Evolutionary conservation across 306 rosid genomes (phyloP).

Genomic region (Cicer cuneatum): DNA sequence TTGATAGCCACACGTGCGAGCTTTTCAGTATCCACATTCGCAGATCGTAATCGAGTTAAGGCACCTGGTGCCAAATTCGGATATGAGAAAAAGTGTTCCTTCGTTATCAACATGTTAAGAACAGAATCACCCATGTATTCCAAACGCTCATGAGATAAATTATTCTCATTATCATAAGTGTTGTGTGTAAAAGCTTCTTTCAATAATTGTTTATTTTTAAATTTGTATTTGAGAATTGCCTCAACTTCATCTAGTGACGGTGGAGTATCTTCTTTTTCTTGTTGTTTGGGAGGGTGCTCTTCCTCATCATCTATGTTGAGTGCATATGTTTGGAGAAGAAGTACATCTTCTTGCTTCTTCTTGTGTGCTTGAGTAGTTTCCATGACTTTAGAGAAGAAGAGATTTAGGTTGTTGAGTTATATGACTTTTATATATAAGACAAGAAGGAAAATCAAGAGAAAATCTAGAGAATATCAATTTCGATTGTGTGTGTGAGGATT

Average conservation of each 20-base stretch:
- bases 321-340: not conserved
- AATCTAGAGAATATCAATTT: too few species aligned
- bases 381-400: not conserved
- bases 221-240: not conserved
- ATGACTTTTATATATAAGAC: too few species aligned
- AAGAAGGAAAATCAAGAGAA: too few species aligned
- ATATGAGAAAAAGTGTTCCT: not conserved
- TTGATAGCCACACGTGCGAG: slow-evolving; percentile 4
- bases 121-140: not conserved
- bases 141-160: not conserved
- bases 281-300: not conserved
- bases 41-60: not conserved
- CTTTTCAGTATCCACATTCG: not conserved
- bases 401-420: too few species aligned
- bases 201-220: slow-evolving; percentile 1
- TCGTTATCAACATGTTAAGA: not conserved
- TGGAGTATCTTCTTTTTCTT: not conserved
- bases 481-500: too few species aligned
- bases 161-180: not conserved
- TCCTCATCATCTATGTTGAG: not conserved
- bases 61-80: not conserved
- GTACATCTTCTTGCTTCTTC: not conserved
- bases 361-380: not conserved
- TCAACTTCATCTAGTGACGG: not conserved
- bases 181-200: not conserved